Percentiles rank a stretch among this genome's conserved stretches.
These are phyloP conservation scores for Diaporthe humulicola DNA, from an alignment of 2,329 filamentous ascomycete genomes.

Conservation along the genomic window DNA sequence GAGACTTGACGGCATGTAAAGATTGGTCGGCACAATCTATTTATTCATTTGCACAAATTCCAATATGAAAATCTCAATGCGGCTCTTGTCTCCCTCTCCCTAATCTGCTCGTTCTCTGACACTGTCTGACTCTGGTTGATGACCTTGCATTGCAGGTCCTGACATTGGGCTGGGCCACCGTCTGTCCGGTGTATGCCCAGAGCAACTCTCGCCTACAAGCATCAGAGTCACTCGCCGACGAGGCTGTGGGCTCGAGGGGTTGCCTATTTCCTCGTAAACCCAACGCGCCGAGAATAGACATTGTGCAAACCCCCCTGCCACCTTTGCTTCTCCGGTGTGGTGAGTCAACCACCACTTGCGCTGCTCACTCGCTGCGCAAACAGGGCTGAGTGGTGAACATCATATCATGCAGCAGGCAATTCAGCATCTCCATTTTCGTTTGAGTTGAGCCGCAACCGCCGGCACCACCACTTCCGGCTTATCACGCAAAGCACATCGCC, in stretches of 20 bases:
- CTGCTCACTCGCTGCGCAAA: constrained; percentile 11
- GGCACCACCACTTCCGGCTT: not conserved
- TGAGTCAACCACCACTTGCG: not conserved
- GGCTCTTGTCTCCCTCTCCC: not conserved
- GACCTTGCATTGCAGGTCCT: not conserved
- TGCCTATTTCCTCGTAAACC: not conserved
- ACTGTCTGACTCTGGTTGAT: not conserved
- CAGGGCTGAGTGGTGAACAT: not conserved
- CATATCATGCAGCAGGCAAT: not conserved
- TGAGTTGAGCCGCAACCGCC: not conserved
- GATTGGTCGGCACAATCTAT: not conserved
- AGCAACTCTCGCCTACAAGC: not conserved
- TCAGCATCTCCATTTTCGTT: not conserved
- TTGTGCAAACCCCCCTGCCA: not conserved
- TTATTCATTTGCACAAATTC: not conserved
- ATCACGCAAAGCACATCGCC: not conserved
- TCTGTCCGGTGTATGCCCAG: not conserved
- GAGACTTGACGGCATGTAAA: not conserved
- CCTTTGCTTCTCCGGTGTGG: not conserved
- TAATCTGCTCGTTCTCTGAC: not conserved
- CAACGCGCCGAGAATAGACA: not conserved
- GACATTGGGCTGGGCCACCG: not conserved
- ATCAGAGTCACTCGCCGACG: not conserved
- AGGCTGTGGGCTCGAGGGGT: not conserved
- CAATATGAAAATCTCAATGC: not conserved